Evolutionary conservation across 352 stramenopile species (phyloP).

Genomic region (Salisapilia sapeloensis): DNA sequence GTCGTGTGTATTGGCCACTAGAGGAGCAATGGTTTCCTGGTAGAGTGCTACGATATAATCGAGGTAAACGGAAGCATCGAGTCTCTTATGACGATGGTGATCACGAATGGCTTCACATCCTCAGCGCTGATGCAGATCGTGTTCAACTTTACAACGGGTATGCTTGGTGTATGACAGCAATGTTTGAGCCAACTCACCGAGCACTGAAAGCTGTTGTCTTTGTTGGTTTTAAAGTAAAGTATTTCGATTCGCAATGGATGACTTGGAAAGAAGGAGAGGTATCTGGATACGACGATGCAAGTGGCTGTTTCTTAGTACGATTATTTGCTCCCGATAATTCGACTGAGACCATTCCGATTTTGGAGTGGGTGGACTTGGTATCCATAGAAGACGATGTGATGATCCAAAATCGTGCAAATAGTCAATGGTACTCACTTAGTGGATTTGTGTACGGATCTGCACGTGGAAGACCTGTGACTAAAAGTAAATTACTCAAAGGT

Average conservation of each 20-base stretch:
- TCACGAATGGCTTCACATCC: constrained; percentile 40
- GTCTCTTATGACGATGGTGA: constrained; percentile 64
- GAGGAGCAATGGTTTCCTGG: constrained; percentile 66
- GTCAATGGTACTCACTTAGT: constrained; percentile 50
- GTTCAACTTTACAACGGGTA: constrained; percentile 51
- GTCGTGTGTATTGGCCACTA: constrained; percentile 53
- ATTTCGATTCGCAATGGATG: constrained; percentile 27
- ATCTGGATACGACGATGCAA: constrained; percentile 29
- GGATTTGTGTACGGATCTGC: constrained; percentile 42
- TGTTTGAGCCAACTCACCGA: constrained; percentile 33
- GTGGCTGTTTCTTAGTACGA: constrained; percentile 36
- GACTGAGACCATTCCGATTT: not conserved
- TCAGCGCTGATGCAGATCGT: constrained; percentile 17
- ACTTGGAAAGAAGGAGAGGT: constrained; percentile 29
- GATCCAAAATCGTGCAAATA: constrained; percentile 31
- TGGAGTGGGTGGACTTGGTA: constrained; percentile 43
- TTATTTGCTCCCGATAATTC: constrained; percentile 25
- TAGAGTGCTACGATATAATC: constrained; percentile 27
- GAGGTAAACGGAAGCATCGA: constrained; percentile 41
- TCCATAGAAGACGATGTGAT: constrained; percentile 34
- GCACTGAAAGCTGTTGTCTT: constrained; percentile 34
- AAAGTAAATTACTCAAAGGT: constrained; percentile 7
- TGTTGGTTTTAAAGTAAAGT: constrained; percentile 22
- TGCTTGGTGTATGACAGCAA: constrained; percentile 55
- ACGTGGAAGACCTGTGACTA: constrained; percentile 16